Base-by-base conservation (phyloP, 2,329 filamentous ascomycete species). In the Fonsecaea monophora region DNA sequence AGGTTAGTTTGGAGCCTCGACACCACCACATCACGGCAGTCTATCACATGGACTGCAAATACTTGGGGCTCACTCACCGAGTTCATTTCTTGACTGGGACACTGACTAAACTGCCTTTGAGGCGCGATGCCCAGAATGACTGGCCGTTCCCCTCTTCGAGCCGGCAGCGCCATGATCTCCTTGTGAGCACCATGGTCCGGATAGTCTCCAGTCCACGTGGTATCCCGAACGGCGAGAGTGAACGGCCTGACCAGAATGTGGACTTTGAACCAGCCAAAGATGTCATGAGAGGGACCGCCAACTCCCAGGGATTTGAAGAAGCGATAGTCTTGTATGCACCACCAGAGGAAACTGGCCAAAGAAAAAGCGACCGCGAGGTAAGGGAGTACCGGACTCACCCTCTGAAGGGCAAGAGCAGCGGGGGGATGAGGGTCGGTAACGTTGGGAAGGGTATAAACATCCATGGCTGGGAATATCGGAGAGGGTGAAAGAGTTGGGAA, bases 41-140 rank as follows among this genome's bases (percentile, higher is more conserved):
- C 59, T 40, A 35, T n/a, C 6, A 42, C 21, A 50, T 21, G 25
- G 12, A 18, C 10, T 18, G 7, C 21, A 34, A 42, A 4, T 50
- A 10, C 25, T 30, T 13, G 10, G 12, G 4, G 15, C 8, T 35
- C 18, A 57, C 68, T 62, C 38, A 70, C 68, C 61, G 40, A 21
- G 30, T 68, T 89, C 75, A 87, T 85, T 13, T 78, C 74, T 4
- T 75, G 65, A 4, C 82, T 82, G 10, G 87, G 86, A 48, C 83
- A 83, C 75, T 96, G 91, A 76, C 90, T 86, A 18, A 89, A 82
- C 78, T 96, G 92, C 2, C 92, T 86, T 74, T 96, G 92, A 0
- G 92, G 92, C 0, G 92, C 92, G 65, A 96, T 92, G 57, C 92
- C 92, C 48, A 83, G 86, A 9, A 94, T 89, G 2, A 78, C 76